These are phyloP conservation scores for Kalmusia sp. DNA, from an alignment of 2,329 filamentous ascomycete genomes.

Conservation along the genomic window DNA sequence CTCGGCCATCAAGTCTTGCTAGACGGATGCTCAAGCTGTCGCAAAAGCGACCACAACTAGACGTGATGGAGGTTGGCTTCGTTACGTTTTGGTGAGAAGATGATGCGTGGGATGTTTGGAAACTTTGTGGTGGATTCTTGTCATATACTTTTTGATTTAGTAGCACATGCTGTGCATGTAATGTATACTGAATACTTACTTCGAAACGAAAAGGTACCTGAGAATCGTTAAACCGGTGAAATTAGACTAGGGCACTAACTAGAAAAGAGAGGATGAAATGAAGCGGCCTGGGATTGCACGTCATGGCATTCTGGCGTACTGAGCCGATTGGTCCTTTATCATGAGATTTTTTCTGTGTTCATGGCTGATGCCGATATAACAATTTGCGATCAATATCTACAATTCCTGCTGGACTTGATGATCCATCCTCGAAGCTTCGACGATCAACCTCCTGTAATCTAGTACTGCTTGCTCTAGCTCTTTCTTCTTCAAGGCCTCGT, in stretches of 20 bases:
- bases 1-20: slow-evolving; percentile 5
- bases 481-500: slow-evolving; percentile 78
- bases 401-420: slow-evolving; percentile 31
- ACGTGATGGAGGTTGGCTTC: neutral
- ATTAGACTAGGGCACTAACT: too few relatives aligned
- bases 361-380: too few relatives aligned
- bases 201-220: too few relatives aligned
- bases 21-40: neutral
- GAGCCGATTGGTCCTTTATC: too few relatives aligned
- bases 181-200: neutral
- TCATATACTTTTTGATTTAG: neutral
- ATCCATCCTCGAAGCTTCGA: slow-evolving; percentile 38
- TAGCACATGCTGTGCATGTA: slow-evolving; percentile 5
- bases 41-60: neutral
- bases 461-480: slow-evolving; percentile 80
- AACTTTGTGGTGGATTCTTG: neutral
- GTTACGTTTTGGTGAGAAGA: neutral
- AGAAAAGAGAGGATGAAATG: too few relatives aligned
- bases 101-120: neutral
- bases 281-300: too few relatives aligned
- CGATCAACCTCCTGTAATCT: slow-evolving; percentile 70
- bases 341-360: too few relatives aligned
- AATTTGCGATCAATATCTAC: too few relatives aligned
- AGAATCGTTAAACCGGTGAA: too few relatives aligned
- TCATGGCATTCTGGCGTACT: too few relatives aligned